These are phyloP conservation scores for Aspergillus pseudoglaucus DNA, from an alignment of 2,329 filamentous ascomycete genomes.

Conservation along the genomic window DNA sequence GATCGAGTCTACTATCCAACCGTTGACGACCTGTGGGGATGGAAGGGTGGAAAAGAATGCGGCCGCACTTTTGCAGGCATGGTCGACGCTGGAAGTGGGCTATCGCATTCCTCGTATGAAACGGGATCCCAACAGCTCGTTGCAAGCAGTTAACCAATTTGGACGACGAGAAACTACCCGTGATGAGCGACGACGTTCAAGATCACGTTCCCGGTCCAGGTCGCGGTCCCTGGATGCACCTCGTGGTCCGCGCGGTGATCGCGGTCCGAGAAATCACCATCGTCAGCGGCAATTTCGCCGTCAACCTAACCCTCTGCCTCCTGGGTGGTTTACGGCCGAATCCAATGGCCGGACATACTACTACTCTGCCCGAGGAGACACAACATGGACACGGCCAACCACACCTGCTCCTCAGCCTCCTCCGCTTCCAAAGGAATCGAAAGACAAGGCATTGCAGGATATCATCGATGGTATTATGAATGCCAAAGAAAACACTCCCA, in stretches of 20 bases:
- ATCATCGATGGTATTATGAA: slow-evolving; percentile 81
- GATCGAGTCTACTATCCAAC: slow-evolving; percentile 75
- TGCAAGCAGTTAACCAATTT: slow-evolving; percentile 57
- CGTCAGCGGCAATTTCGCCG: slow-evolving; percentile 51
- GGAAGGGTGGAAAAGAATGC: slow-evolving; percentile 69
- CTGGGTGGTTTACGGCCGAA: slow-evolving; percentile 78
- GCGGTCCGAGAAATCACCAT: slow-evolving; percentile 47
- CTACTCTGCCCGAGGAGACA: slow-evolving; percentile 70
- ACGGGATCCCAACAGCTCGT: slow-evolving; percentile 58
- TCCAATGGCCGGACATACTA: slow-evolving; percentile 76
- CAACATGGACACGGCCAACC: slow-evolving; percentile 76
- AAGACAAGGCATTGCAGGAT: slow-evolving; percentile 71
- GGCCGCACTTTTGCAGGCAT: slow-evolving; percentile 66
- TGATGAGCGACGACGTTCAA: slow-evolving; percentile 45
- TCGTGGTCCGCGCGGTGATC: slow-evolving; percentile 45
- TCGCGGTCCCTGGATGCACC: slow-evolving; percentile 42
- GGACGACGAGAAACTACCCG: slow-evolving; percentile 50
- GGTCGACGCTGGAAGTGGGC: slow-evolving; percentile 81
- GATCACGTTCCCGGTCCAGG: slow-evolving; percentile 44
- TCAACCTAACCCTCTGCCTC: slow-evolving; percentile 57
- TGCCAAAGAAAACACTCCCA: slow-evolving; percentile 52
- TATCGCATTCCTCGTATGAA: slow-evolving; percentile 93
- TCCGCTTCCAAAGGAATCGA: slow-evolving; percentile 60
- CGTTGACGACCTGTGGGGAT: slow-evolving; percentile 61
- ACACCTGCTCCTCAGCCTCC: slow-evolving; percentile 59